phyloP scores from a whole-genome alignment of 2,329 filamentous ascomycete genomes.

The Didymella glomerata region DNA sequence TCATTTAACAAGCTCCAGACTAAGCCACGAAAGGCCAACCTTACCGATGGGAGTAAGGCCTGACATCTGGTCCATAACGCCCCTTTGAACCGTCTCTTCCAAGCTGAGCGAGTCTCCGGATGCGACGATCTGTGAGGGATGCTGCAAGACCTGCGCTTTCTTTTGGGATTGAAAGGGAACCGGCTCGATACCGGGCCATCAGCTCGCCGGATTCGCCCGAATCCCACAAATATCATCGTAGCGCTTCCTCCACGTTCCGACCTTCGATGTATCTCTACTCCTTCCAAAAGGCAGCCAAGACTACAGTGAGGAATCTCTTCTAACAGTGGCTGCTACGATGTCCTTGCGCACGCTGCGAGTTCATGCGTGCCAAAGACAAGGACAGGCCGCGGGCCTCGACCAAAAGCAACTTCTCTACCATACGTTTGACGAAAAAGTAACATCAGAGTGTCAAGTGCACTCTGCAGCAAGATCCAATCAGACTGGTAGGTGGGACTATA shows the following conservation, averaged over 20 bases:
- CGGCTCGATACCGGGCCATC: background rate
- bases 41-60: background rate
- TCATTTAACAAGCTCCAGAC: background rate
- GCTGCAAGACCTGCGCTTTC: background rate
- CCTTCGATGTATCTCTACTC: background rate
- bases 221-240: background rate
- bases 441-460: background rate
- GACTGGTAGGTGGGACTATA: background rate
- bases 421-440: background rate
- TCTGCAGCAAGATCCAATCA: background rate
- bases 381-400: too few relatives aligned
- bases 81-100: background rate
- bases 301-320: background rate
- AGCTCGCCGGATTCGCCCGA: background rate
- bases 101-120: background rate
- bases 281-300: background rate
- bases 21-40: background rate
- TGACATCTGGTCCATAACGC: background rate
- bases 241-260: constrained; percentile 1
- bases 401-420: background rate
- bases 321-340: background rate
- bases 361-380: too few relatives aligned
- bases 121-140: background rate
- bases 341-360: too few relatives aligned
- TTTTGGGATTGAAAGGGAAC: background rate